These are phyloP conservation scores for Colletotrichum echinochloae DNA, from an alignment of 2,329 filamentous ascomycete genomes.

Conservation along the genomic window DNA sequence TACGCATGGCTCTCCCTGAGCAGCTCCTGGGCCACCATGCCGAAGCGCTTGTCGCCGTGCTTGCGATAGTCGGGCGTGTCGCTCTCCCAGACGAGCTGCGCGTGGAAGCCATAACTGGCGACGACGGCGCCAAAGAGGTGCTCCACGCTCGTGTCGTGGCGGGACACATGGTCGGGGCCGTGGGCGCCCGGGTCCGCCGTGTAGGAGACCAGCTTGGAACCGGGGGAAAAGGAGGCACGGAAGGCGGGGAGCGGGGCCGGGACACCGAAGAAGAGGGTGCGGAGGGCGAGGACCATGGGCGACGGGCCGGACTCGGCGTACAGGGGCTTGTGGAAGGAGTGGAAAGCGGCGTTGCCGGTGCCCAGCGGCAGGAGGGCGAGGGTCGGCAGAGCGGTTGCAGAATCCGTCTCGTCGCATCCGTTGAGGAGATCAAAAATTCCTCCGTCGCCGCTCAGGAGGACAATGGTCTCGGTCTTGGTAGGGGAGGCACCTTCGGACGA, in stretches of 20 bases:
- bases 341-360: slow-evolving; percentile 74
- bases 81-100: slow-evolving; percentile 88
- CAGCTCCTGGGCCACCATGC: slow-evolving; percentile 84
- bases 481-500: slow-evolving; percentile 22
- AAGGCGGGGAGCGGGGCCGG: slow-evolving; percentile 71
- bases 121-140: slow-evolving; percentile 82
- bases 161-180: slow-evolving; percentile 41
- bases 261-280: slow-evolving; percentile 70
- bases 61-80: slow-evolving; percentile 85
- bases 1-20: slow-evolving; percentile 68
- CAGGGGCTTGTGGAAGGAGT: slow-evolving; percentile 70
- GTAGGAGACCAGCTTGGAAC: slow-evolving; percentile 62
- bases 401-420: slow-evolving; percentile 53
- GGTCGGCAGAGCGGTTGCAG: slow-evolving; percentile 50
- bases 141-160: slow-evolving; percentile 50
- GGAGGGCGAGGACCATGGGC: slow-evolving; percentile 62
- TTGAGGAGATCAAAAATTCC: slow-evolving; percentile 88
- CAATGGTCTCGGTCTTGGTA: slow-evolving; percentile 64
- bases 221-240: slow-evolving; percentile 69
- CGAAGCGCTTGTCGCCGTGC: slow-evolving; percentile 82
- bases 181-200: slow-evolving; percentile 35
- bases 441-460: slow-evolving; percentile 90
- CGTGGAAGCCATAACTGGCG: slow-evolving; percentile 90
- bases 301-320: slow-evolving; percentile 56
- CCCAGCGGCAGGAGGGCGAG: slow-evolving; percentile 71